Conservation (phyloP, 202 grass and related monocot genomes). For the Schoenoplectus tabernaemontani region DNA sequence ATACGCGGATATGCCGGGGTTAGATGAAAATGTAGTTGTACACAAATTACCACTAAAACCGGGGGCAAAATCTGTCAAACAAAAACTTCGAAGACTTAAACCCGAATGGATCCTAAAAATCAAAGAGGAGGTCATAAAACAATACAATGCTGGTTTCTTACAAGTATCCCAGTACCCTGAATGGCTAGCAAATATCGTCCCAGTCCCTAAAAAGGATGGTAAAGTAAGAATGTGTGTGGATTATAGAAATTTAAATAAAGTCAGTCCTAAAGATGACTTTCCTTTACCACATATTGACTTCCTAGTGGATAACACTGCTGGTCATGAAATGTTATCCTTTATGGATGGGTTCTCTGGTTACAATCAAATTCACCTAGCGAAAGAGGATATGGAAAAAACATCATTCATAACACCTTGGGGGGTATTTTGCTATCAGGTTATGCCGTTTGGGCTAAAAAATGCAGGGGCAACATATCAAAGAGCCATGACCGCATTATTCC, state of each 20-base stretch:
- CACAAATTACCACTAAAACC: not conserved
- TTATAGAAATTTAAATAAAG: not conserved
- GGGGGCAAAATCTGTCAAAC: not conserved
- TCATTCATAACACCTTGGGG: too few species aligned
- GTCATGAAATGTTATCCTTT: not conserved
- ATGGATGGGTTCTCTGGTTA: not conserved
- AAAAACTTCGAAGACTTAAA: not conserved
- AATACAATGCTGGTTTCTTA: not conserved
- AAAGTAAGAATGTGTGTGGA: constrained; percentile 4
- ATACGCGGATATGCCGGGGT: not conserved
- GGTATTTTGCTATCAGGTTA: too few species aligned
- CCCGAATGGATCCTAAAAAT: not conserved
- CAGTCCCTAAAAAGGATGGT: not conserved
- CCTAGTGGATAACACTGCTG: too few species aligned
- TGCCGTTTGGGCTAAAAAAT: too few species aligned
- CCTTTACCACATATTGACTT: too few species aligned
- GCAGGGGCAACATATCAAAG: not conserved
- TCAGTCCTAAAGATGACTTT: not conserved
- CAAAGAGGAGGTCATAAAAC: not conserved
- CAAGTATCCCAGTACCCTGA: not conserved
- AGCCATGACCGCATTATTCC: not conserved
- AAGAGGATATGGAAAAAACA: too few species aligned
- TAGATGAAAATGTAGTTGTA: not conserved
- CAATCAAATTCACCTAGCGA: too few species aligned
- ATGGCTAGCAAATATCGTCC: not conserved